Percentiles rank a stretch among this genome's conserved stretches.
Conservation (phyloP, 495 filamentous ascomycete species). For the Trichodelitschia bisporula region DNA sequence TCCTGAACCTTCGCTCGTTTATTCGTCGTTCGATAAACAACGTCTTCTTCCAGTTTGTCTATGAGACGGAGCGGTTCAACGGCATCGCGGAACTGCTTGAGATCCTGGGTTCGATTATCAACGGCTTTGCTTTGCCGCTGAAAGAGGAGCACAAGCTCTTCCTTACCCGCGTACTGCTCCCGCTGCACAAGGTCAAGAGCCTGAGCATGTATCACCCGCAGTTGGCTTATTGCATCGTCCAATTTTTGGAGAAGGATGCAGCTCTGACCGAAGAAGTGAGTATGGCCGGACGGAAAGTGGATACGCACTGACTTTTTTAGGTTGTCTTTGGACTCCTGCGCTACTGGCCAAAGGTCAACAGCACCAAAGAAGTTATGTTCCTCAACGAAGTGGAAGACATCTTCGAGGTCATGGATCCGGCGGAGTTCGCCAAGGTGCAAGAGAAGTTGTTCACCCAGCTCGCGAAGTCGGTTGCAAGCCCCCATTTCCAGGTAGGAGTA, state of each 20-base stretch:
- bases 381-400: slow-evolving; percentile 98
- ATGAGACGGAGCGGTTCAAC: slow-evolving; percentile 97
- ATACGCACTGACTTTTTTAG: too few species aligned
- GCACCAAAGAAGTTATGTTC: slow-evolving; percentile 99
- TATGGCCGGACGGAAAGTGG: too few species aligned
- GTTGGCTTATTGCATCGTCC: slow-evolving; percentile 95
- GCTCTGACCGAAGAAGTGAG: slow-evolving; percentile 85
- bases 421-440: slow-evolving; percentile 96
- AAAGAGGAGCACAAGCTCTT: slow-evolving; percentile 99
- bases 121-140: slow-evolving; percentile 86
- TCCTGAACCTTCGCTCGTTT: slow-evolving; percentile 89
- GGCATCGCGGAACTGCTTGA: slow-evolving; percentile 92
- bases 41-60: slow-evolving; percentile 98
- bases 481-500: slow-evolving; percentile 67
- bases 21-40: slow-evolving; percentile 98
- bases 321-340: slow-evolving; percentile 85
- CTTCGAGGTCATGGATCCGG: slow-evolving; percentile 98
- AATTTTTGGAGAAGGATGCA: slow-evolving; percentile 96
- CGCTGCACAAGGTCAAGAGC: slow-evolving; percentile 94
- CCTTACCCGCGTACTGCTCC: slow-evolving; percentile 75
- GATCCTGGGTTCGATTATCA: slow-evolving; percentile 97
- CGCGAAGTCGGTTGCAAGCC: slow-evolving; percentile 92
- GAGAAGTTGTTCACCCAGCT: slow-evolving; percentile 92
- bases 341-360: slow-evolving; percentile 98
- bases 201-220: slow-evolving; percentile 99